Conservation (phyloP, 306 rosid genomes). For the Phaseolus lunatus region DNA sequence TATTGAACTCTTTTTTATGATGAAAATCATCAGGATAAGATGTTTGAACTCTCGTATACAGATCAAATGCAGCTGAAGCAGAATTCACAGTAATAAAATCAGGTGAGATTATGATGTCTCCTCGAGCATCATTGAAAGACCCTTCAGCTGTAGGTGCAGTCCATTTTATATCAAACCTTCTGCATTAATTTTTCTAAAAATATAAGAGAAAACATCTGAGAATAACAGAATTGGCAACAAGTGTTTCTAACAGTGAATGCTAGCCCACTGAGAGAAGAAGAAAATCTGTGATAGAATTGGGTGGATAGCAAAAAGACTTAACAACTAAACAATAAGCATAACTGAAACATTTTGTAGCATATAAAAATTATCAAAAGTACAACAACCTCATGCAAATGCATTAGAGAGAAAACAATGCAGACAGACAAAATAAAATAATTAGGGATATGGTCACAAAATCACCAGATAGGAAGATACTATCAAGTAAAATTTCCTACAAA, state of each 20-base stretch:
- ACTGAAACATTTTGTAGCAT: neutral
- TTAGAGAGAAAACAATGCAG: neutral
- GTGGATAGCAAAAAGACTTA: neutral
- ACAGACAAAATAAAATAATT: neutral
- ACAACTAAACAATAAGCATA: neutral
- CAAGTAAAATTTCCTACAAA: neutral
- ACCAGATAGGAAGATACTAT: neutral
- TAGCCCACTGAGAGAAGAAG: neutral
- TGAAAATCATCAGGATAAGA: slow-evolving; percentile 67
- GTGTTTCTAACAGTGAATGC: neutral
- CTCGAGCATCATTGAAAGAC: slow-evolving; percentile 83
- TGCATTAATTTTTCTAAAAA: slow-evolving; percentile 39
- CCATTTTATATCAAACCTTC: slow-evolving; percentile 91
- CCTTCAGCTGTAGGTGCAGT: slow-evolving; percentile 89
- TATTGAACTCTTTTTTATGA: slow-evolving; percentile 53
- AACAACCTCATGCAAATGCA: neutral
- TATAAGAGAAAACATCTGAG: slow-evolving; percentile 11
- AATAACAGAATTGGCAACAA: slow-evolving; percentile 18
- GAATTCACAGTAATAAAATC: slow-evolving; percentile 71
- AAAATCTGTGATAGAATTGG: neutral
- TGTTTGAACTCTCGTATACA: slow-evolving; percentile 68
- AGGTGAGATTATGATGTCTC: slow-evolving; percentile 82
- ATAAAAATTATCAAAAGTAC: neutral
- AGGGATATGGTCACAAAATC: neutral
- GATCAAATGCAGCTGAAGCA: slow-evolving; percentile 86